phyloP scores from a whole-genome alignment of 2,329 filamentous ascomycete species.

The Blastomyces emzantsi region DNA sequence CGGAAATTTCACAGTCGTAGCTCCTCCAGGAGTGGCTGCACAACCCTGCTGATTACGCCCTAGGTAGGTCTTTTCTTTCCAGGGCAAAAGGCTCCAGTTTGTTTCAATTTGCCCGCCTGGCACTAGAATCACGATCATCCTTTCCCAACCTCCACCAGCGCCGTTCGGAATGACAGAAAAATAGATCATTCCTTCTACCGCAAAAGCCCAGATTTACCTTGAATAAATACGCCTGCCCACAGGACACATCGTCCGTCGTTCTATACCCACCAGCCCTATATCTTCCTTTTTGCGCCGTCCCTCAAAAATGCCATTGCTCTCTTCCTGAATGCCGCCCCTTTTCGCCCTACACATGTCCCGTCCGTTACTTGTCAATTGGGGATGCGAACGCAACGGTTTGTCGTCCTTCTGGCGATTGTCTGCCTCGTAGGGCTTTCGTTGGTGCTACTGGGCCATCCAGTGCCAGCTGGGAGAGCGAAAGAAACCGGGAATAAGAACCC shows the following conservation, averaged over 20 bases:
- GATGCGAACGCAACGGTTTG: constrained; percentile 31
- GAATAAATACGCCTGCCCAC: neutral
- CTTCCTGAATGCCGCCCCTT: neutral
- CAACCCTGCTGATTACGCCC: neutral
- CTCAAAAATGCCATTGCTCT: neutral
- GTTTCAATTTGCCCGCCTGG: neutral
- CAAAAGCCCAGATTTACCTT: neutral
- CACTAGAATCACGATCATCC: too few species aligned
- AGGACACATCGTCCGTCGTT: neutral
- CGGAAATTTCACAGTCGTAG: too few species aligned
- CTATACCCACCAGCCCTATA: neutral
- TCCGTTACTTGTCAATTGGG: constrained; percentile 5
- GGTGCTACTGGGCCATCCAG: constrained; percentile 22
- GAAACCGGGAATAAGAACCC: neutral
- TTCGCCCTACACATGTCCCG: neutral
- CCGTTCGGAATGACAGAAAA: neutral
- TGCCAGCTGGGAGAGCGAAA: neutral
- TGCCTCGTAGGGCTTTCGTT: constrained; percentile 28
- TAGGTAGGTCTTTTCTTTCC: too few species aligned
- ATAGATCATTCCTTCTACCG: neutral
- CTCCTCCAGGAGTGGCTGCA: neutral
- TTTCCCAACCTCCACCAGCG: too few species aligned
- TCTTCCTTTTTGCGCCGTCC: neutral
- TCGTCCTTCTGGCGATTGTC: constrained; percentile 26
- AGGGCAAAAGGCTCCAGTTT: too few species aligned